Evolutionary conservation across 768 basidiomycete species (phyloP), one percentile per base, ranked within the genome.

Genomic region (Mycena epipterygia): DNA sequence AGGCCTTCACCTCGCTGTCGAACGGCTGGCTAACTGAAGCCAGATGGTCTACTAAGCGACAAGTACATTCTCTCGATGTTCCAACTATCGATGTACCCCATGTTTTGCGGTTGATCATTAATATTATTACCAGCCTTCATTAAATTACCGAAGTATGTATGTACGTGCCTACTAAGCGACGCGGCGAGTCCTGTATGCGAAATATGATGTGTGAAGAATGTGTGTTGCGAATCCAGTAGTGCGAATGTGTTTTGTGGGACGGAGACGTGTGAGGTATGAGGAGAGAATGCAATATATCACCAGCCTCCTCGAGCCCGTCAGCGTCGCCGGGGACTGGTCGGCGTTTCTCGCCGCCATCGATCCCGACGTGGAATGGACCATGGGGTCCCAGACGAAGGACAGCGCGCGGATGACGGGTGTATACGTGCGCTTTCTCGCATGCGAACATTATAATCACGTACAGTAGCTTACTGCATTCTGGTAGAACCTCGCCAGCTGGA

Each of bases 1-100:
- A 32, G 52, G 63, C 30, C 63, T 64, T 41, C 39, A 42, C 39
- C 63, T 64, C n/a, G 12, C 53, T 42, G 63, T 64, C 49, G 41
- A 33, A 46, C 63, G 49, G 25, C 37, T 64, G 35, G 51, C 27
- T 21, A 64, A 64, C 51, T 64, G 62, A 51, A 46, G 41, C 56
- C 56, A 58, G 35, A 58, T 58, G 56, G 56, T 58, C 56, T 58
- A 58, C 29, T 44, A 29, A 58, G 56, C 56, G 23, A 58, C 19
- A 29, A 60, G 58, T 60, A 60, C 41, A 60, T 60, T 42, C 42
- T 60, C 58, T 60, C 58, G 58, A 60, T 44, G 58, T 60, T 46
- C 58, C 44, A 32, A 46, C 58, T 60, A 60, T 60, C 42, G 30
- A 46, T 60, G 30, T 46, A 42, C 58, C 58, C 41, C 11, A 60